These are phyloP conservation scores for Hericium coralloides DNA, from an alignment of 768 basidiomycete species.

Conservation along the genomic window DNA sequence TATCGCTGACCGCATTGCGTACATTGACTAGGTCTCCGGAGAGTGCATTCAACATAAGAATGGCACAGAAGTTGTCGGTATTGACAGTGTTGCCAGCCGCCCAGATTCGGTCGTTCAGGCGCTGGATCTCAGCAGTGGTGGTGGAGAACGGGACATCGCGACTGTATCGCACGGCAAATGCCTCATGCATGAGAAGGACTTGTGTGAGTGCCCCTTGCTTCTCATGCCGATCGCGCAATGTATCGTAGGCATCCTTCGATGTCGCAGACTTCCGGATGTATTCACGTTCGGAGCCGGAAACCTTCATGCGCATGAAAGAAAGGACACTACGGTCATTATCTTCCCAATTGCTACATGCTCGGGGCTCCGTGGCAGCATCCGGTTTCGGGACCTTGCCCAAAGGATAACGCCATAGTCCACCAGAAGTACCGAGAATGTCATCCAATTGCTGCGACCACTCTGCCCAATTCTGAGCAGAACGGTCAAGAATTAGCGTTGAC, in stretches of 20 bases:
- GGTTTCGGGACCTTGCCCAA: not conserved
- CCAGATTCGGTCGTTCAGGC: not conserved
- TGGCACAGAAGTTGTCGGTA: not conserved
- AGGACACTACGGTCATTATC: constrained; percentile 1
- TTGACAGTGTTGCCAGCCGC: not conserved
- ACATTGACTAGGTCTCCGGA: not conserved
- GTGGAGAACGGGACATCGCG: constrained; percentile 9
- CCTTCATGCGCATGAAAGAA: not conserved
- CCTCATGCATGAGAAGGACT: constrained; percentile 12
- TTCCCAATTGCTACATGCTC: not conserved
- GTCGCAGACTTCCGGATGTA: not conserved
- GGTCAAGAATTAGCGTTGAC: not conserved
- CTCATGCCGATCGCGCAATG: constrained; percentile 13
- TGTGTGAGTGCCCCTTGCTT: constrained; percentile 14
- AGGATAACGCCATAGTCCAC: not conserved
- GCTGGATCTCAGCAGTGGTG: constrained; percentile 4
- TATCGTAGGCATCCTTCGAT: fast-evolving
- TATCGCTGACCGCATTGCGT: not conserved
- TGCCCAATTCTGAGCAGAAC: not conserved
- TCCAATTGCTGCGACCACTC: not conserved
- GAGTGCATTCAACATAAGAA: not conserved
- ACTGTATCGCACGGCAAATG: constrained; percentile 1
- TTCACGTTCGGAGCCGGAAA: not conserved
- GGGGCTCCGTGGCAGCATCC: not conserved
- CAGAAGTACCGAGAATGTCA: not conserved